A percentile compares a stretch with the other conserved stretches of the same genome.
phyloP scores from a whole-genome alignment of 768 basidiomycete genomes.

The Holtermanniella nyarrowii region DNA sequence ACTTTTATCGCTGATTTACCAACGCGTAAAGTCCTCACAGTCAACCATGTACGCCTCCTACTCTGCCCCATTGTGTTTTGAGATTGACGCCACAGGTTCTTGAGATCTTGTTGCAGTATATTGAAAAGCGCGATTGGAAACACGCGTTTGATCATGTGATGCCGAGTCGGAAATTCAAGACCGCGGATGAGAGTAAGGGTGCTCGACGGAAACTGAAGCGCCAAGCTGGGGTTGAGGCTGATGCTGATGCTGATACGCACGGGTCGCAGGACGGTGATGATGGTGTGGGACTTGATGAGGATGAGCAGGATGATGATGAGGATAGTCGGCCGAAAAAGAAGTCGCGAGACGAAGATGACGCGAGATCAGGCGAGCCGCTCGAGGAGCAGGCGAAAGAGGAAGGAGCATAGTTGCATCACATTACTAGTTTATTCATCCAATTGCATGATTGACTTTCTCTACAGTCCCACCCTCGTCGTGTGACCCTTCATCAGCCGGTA shows the following conservation, averaged over 20 bases:
- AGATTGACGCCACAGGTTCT: conserved; percentile 49
- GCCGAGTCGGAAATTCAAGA: conserved; percentile 77
- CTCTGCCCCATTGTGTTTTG: background rate
- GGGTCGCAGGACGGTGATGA: no score
- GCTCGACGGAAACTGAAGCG: background rate
- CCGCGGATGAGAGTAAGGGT: conserved; percentile 39
- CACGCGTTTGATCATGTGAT: conserved; percentile 77
- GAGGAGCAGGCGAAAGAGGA: no score
- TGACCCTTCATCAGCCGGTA: conserved; percentile 14
- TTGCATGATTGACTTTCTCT: background rate
- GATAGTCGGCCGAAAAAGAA: background rate
- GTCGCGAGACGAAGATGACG: background rate
- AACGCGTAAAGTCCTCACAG: conserved; percentile 90
- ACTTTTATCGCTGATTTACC: conserved; percentile 70
- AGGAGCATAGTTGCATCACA: no score
- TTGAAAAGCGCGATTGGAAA: conserved; percentile 77
- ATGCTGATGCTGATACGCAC: background rate
- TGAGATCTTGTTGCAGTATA: conserved; percentile 83
- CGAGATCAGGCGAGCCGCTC: background rate
- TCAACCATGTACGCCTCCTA: conserved; percentile 60
- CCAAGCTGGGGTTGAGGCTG: background rate
- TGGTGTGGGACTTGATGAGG: background rate
- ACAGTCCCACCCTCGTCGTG: background rate
- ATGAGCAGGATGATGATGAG: background rate
- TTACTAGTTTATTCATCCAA: background rate